phyloP scores from a whole-genome alignment of 208 protist genomes.

The Acanthamoeba pearcei region DNA sequence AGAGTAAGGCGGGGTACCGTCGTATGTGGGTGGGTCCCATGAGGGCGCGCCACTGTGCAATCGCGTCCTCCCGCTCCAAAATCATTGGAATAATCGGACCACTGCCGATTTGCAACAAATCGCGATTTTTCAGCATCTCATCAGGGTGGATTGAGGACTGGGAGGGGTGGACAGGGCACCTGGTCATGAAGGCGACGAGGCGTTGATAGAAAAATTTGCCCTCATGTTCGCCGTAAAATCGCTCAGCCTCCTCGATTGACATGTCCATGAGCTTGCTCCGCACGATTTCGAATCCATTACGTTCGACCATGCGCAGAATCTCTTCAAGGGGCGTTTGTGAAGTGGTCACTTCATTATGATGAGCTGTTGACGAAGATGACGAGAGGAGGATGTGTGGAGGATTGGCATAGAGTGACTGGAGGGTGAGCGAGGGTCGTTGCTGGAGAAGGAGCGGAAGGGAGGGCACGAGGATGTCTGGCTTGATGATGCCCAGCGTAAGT shows the following conservation, averaged over 20 bases:
- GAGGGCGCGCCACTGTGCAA: constrained; percentile 49
- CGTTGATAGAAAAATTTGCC: constrained; percentile 71
- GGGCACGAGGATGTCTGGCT: constrained; percentile 64
- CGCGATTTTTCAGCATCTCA: background rate
- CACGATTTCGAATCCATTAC: constrained; percentile 3
- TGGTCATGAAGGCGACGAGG: constrained; percentile 62
- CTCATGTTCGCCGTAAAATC: constrained; percentile 67
- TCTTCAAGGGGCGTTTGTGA: background rate
- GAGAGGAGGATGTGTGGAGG: constrained; percentile 13
- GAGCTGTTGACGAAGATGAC: background rate
- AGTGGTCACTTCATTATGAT: background rate
- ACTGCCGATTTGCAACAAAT: background rate
- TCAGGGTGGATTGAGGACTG: background rate
- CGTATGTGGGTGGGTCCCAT: constrained; percentile 68
- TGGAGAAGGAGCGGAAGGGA: background rate
- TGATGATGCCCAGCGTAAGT: constrained; percentile 61
- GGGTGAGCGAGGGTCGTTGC: background rate
- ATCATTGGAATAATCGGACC: constrained; percentile 42
- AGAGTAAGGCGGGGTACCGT: background rate
- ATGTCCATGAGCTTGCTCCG: background rate
- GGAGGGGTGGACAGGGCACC: background rate
- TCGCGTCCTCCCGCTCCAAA: constrained; percentile 17
- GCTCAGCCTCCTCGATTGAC: constrained; percentile 42
- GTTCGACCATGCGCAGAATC: background rate
- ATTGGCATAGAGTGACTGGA: background rate